These are phyloP conservation scores for Calocera viscosa DNA, from an alignment of 768 basidiomycete species.

Conservation along the genomic window DNA sequence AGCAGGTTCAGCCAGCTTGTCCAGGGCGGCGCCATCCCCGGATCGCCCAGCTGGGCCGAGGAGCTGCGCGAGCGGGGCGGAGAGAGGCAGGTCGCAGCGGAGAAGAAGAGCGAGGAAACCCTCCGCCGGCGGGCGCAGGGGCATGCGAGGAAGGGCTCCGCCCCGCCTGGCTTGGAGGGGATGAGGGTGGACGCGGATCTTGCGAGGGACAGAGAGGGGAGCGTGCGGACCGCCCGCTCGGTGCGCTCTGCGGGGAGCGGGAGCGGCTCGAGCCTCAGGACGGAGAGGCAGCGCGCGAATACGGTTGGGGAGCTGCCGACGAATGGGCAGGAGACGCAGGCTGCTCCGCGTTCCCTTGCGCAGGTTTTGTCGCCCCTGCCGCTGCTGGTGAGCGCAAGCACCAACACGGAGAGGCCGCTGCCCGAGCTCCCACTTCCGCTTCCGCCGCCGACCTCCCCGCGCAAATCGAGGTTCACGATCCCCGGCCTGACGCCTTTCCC, in stretches of 20 bases:
- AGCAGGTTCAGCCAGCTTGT: not conserved
- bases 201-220: not conserved
- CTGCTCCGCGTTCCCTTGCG: too few relatives aligned
- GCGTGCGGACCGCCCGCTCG: not conserved
- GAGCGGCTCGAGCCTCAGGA: not conserved
- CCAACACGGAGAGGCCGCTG: not conserved
- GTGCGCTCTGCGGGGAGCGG: not conserved
- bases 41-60: not conserved
- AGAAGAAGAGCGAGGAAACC: not conserved
- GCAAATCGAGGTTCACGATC: not conserved
- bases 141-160: not conserved
- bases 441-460: not conserved
- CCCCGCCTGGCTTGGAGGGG: not conserved
- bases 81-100: not conserved
- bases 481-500: not conserved
- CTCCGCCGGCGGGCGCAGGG: not conserved
- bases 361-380: too few relatives aligned
- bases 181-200: not conserved
- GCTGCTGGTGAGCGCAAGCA: too few relatives aligned
- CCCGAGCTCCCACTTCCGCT: not conserved
- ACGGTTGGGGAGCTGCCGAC: not conserved
- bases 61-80: not conserved
- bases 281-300: not conserved
- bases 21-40: not conserved
- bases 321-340: not conserved